phyloP scores from a whole-genome alignment of 140 eudicot species.

The Cichorium intybus region DNA sequence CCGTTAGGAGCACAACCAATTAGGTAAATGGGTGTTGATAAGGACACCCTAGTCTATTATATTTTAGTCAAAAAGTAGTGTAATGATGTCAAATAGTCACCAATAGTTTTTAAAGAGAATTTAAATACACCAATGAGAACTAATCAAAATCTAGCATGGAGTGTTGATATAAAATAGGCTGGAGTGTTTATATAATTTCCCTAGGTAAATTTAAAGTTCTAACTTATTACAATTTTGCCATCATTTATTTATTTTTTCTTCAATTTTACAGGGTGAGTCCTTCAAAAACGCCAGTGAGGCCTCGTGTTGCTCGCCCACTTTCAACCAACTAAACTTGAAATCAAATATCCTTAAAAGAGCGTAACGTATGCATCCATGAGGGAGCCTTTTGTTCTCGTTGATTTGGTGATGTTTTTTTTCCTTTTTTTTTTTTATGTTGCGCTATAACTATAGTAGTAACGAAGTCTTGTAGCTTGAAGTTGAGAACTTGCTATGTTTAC shows the following conservation, averaged over 20 bases:
- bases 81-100: too few species aligned
- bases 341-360: conserved; percentile 19
- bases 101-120: too few species aligned
- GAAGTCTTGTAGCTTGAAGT: conserved; percentile 28
- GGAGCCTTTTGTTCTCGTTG: conserved; percentile 27
- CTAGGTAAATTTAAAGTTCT: background rate
- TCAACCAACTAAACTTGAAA: conserved; percentile 38
- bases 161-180: too few species aligned
- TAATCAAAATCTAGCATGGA: too few species aligned
- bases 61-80: too few species aligned
- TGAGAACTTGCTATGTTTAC: conserved; percentile 20
- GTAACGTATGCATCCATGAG: conserved; percentile 30
- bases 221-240: background rate
- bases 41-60: too few species aligned
- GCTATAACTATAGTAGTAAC: conserved; percentile 19
- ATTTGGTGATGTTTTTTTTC: conserved; percentile 24
- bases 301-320: conserved; percentile 71
- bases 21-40: too few species aligned
- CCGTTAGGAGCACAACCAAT: conserved; percentile 80
- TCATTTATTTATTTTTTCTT: background rate
- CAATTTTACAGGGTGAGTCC: conserved; percentile 79
- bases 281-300: conserved; percentile 98
- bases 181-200: too few species aligned
- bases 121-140: too few species aligned
- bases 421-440: background rate